phyloP scores from a whole-genome alignment of 2,329 filamentous ascomycete genomes.

The Pochonia chlamydosporia region DNA sequence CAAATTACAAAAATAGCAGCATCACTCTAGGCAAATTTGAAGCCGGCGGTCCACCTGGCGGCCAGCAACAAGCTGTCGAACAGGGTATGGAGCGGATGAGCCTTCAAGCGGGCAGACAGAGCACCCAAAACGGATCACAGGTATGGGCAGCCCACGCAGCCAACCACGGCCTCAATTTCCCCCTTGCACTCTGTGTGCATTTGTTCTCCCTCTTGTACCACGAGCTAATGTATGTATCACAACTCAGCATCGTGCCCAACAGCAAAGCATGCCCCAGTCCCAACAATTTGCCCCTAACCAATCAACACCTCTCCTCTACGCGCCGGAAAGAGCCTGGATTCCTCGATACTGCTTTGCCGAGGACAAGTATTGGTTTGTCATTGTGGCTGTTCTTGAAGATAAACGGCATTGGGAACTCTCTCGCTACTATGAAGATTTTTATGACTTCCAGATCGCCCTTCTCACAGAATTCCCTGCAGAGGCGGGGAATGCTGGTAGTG shows the following conservation, averaged over 20 bases:
- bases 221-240: neutral
- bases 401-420: slow-evolving; percentile 89
- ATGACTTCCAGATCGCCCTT: slow-evolving; percentile 95
- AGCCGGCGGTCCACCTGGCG: slow-evolving; percentile 36
- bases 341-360: slow-evolving; percentile 93
- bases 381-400: slow-evolving; percentile 86
- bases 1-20: slow-evolving; percentile 98
- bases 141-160: slow-evolving; percentile 14
- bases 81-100: slow-evolving; percentile 76
- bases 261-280: slow-evolving; percentile 22
- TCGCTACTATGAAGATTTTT: slow-evolving; percentile 96
- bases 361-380: slow-evolving; percentile 98
- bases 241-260: slow-evolving; percentile 18
- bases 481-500: slow-evolving; percentile 71
- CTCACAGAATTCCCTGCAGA: slow-evolving; percentile 89
- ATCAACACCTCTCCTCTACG: slow-evolving; percentile 53
- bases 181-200: too few relatives aligned
- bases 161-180: neutral
- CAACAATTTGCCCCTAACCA: slow-evolving; percentile 32
- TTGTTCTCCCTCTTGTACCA: neutral
- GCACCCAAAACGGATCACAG: slow-evolving; percentile 16
- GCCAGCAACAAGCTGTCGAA: slow-evolving; percentile 45
- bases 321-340: slow-evolving; percentile 78
- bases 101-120: slow-evolving; percentile 37
- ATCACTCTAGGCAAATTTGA: slow-evolving; percentile 93